Evolutionary conservation across 202 grass and related monocot genomes (phyloP).

Genomic region (Brachypodium distachyon): DNA sequence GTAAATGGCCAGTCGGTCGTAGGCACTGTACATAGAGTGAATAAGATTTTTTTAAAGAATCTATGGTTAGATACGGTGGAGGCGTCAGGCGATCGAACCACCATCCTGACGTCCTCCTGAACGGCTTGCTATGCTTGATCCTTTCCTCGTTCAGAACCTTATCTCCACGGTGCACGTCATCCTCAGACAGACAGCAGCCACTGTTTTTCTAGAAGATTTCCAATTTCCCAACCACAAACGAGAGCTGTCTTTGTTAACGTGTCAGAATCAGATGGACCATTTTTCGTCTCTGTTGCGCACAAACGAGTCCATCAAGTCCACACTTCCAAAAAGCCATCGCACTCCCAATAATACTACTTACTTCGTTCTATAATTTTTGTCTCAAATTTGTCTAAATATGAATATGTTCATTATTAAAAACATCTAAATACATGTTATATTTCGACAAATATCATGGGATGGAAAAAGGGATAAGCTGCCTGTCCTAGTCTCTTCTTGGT

Average conservation of each 20-base stretch:
- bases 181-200: background rate
- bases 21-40: too few species aligned
- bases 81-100: background rate
- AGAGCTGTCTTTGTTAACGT: background rate
- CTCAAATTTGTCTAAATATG: too few species aligned
- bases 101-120: background rate
- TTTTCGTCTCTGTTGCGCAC: background rate
- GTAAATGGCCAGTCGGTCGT: too few species aligned
- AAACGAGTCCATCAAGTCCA: background rate
- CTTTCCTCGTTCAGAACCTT: background rate
- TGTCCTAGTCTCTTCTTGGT: too few species aligned
- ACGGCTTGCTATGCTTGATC: background rate
- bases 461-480: too few species aligned
- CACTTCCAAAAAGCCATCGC: background rate
- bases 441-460: too few species aligned
- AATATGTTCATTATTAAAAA: too few species aligned
- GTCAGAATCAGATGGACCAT: background rate
- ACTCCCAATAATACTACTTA: background rate
- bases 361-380: too few species aligned
- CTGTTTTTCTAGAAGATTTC: constrained; percentile 8
- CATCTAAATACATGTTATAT: too few species aligned
- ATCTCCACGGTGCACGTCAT: background rate
- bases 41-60: too few species aligned
- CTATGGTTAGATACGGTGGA: too few species aligned
- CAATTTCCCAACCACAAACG: background rate